Percentiles rank a stretch among this genome's conserved stretches.
phyloP scores from a whole-genome alignment of 2,329 filamentous ascomycete genomes.

The Podosphaera leucotricha region DNA sequence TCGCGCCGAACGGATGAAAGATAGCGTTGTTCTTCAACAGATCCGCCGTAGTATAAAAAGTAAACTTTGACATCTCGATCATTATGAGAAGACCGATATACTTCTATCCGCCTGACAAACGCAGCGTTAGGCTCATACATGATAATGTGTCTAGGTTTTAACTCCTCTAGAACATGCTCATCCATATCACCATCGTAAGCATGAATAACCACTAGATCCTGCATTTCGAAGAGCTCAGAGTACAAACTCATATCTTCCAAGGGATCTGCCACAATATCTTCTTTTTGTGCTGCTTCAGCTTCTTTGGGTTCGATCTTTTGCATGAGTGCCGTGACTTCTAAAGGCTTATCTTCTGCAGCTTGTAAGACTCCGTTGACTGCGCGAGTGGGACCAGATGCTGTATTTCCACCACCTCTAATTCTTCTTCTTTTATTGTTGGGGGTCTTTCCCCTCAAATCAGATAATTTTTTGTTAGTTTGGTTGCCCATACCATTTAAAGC shows the following conservation, averaged over 20 bases:
- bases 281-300: conserved; percentile 50
- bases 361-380: conserved; percentile 51
- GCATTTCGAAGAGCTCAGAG: conserved; percentile 78
- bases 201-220: conserved; percentile 70
- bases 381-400: conserved; percentile 33
- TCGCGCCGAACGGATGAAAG: conserved; percentile 75
- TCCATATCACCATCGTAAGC: conserved; percentile 91
- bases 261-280: conserved; percentile 53
- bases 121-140: conserved; percentile 96
- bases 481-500: conserved; percentile 44
- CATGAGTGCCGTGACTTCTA: conserved; percentile 61
- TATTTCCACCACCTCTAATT: conserved; percentile 51
- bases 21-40: conserved; percentile 88
- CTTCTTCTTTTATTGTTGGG: conserved; percentile 72
- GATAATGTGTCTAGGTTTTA: conserved; percentile 81
- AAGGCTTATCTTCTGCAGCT: conserved; percentile 59
- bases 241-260: conserved; percentile 81
- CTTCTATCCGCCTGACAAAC: conserved; percentile 84
- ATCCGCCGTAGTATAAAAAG: conserved; percentile 88
- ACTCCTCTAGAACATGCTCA: conserved; percentile 85
- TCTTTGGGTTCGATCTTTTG: conserved; percentile 65
- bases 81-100: conserved; percentile 84
- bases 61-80: conserved; percentile 79
- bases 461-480: conserved; percentile 19
- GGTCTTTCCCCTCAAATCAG: conserved; percentile 29